These are phyloP conservation scores for Lichtheimia hyalospora DNA, from an alignment of 371 early-diverging fungal genomes.

Conservation along the genomic window DNA sequence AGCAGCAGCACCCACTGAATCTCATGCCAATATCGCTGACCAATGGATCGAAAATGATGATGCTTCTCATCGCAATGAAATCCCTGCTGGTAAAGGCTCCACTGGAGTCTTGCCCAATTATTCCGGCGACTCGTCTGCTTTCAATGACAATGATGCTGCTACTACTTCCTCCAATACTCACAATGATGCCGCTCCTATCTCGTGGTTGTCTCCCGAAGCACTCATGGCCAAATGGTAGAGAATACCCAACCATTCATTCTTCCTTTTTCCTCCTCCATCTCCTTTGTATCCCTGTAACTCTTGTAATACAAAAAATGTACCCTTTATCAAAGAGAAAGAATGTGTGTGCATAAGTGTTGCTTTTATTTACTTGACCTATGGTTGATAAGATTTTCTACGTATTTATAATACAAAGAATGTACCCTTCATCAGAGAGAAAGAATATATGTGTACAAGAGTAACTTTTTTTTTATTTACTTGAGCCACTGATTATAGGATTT, in stretches of 20 bases:
- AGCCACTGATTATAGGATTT: constrained; percentile 55
- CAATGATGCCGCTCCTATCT: constrained; percentile 1
- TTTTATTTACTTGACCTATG: constrained; percentile 16
- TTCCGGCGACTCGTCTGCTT: no score
- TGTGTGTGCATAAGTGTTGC: not conserved
- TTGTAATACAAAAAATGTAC: constrained; percentile 2
- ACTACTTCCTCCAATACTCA: not conserved
- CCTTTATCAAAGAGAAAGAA: not conserved
- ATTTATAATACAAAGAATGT: no score
- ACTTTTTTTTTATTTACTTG: constrained; percentile 7
- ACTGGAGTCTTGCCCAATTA: not conserved
- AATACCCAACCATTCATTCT: not conserved
- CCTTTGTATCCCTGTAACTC: not conserved
- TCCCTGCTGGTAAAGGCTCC: not conserved
- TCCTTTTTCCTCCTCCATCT: not conserved
- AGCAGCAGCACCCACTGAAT: no score
- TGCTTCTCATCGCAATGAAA: not conserved
- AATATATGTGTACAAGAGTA: not conserved
- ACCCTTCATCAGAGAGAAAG: not conserved
- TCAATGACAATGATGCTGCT: no score
- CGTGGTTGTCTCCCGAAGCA: constrained; percentile 1
- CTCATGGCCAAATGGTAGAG: constrained; percentile 11
- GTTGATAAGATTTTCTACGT: constrained; percentile 62
- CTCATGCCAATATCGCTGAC: no score
- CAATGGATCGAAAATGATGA: no score